Base-by-base conservation (phyloP, 2,329 filamentous ascomycete species). In the Diaporthe sp. region DNA sequence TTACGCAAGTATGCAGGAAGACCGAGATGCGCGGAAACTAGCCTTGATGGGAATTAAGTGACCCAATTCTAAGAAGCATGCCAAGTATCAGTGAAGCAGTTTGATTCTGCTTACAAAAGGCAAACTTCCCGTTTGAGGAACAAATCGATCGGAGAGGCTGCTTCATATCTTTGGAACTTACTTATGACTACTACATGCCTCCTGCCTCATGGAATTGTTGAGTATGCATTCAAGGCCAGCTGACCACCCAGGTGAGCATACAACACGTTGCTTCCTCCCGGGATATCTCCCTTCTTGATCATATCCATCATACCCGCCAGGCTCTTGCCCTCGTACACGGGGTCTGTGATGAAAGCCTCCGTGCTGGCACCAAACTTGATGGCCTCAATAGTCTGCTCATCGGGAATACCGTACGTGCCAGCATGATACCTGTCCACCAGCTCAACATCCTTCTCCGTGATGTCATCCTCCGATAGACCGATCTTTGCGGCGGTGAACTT, bases 291-390 rank as follows among this genome's bases (percentile, higher is more conserved):
- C 70, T 88, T 90, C 77, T 85, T 88, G 25, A 94, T 90, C 85
- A 94, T 84, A 81, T 92, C 92, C 78, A 94, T 90, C 92, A 94
- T 88, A 0, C 93, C 93, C 5, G 92, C 92, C 82, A 95, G 84
- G 79, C 91, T 93, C 88, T 95, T 95, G 1, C 93, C 93, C 84
- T 94, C 93, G 80, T 95, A 95, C 1, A 95, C 93, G 0, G 93
- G 93, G 80, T 95, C 93, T 0, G 92, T 94, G 77, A 95, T 93
- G 79, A 95, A 92, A 0, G 90, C 93, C 84, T 95, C 93, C 1
- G 90, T 94, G 75, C 86, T 82, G 0, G 93, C 93, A 7, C 91
- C 92, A 80, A 93, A 92, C 82, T 89, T 89, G 81, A 95, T 94
- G 0, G 92, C 93, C 44, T 91, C 91, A 68, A 92, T 87, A 1